Evolutionary conservation across 768 basidiomycete genomes (phyloP), one percentile per base, ranked within the genome.

Genomic region (Termitomyces heimii): DNA sequence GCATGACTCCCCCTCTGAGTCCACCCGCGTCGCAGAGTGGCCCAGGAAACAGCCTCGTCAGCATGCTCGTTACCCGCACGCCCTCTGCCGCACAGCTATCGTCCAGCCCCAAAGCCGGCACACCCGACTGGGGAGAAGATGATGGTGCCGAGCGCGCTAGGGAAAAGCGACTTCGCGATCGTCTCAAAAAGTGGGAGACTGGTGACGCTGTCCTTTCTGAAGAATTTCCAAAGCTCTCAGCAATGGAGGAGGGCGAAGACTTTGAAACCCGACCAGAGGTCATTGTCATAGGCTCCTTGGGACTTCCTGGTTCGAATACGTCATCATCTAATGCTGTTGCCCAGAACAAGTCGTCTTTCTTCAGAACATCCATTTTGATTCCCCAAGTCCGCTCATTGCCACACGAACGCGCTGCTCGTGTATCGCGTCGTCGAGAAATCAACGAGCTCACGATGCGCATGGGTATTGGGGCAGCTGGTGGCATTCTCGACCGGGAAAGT

Each of bases 401-500:
- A 2, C 70, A 73, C 12, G 92, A 94, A 66, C 77, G 75, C 44
- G 69, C 73, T 8, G 80, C 75, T 50, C 82, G 92, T 46, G 75
- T 86, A 58, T 71, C 73, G 4, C 75, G 92, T 35, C 76, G 92
- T 56, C 75, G 82, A 56, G 86, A 92, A 62, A 82, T 92, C 54
- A 94, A 94, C 67, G 86, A 90, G 64, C 71, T 94, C 45, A 85
- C 82, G 0, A 87, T 91, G 78, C 82, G 89, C n/a, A 90, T 92
- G 84, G 92, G 83, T 5, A 77, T 92, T 37, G 88, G 87, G 34
- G 80, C 81, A 0, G 78, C 91, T 7, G 92, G 92, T 10, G 92
- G 92, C 12, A 64, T 74, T 7, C 65, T 92, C 6, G 84, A 83
- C 45, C 62, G 67, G 28, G 66, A 70, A 32, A 66, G 72, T 56